Evolutionary conservation across 2,329 filamentous ascomycete species (phyloP), one percentile per base, ranked within the genome.

Genomic region (Fusarium sp.): DNA sequence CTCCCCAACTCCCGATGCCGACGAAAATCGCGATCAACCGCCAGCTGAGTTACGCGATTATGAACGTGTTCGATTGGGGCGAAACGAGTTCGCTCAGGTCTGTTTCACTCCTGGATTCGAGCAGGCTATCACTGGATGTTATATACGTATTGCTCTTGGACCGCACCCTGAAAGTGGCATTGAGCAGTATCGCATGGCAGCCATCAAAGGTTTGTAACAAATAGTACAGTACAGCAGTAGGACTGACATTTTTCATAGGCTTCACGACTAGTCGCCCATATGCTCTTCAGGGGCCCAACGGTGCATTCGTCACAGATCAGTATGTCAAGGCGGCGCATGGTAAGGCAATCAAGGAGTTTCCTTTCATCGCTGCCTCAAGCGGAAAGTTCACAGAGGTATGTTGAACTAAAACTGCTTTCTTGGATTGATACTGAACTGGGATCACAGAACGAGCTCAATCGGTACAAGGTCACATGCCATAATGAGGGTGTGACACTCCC

Each of bases 51-150:
- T 97, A 25, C 88, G 88, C n/a, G 94, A 98, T 81, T 91, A 96
- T 73, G 93, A 98, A 79, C 90, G 94, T 57, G 90, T 96, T 60
- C 91, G 94, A 64, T 89, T 99, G 66, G 94, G 95, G 56, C 90
- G 96, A 71, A 93, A 90, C 75, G 93, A 95, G 79, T 97, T 99
- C 81, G 92, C 93, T 11, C 91, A 96, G 78, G 93, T 97, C 62
- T 98, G 95, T 86, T 97, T 97, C 85, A 96, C 95, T 76, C 96
- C 96, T 16, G 92, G 92, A 8, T 98, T 99, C 75, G 93, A 97
- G 63, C 85, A 93, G 13, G 88, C 93, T 35, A 93, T 98, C 77
- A 90, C 87, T 21, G 94, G 94, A 58, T 97, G 95, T 82, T 99
- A 93, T 80, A 92, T 92, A 42, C 93, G 96, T 58, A 90, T 98